These are phyloP conservation scores for Candida cerambycidarum DNA, from an alignment of 805 yeast genomes.

Conservation along the genomic window DNA sequence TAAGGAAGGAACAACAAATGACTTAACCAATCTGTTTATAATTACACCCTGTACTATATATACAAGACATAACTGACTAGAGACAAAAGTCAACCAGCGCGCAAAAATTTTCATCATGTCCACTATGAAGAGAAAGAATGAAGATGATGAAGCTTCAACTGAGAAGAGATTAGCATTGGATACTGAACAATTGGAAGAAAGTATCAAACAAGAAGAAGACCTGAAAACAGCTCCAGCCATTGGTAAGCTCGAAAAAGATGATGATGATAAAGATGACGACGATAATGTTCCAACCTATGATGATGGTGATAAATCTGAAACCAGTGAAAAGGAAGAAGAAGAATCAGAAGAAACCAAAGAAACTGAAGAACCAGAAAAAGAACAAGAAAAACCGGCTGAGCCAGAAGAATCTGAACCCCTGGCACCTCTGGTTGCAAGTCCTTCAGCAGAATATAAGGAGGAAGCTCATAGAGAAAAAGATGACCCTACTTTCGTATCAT, in stretches of 20 bases:
- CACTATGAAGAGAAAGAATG: slow-evolving; percentile 63
- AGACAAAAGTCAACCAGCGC: slow-evolving; percentile 6
- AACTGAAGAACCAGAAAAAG: not conserved
- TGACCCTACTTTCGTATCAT: slow-evolving; percentile 62
- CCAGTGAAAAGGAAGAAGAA: not conserved
- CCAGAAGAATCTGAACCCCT: not conserved
- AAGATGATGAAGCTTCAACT: slow-evolving; percentile 44
- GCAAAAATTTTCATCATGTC: slow-evolving; percentile 7
- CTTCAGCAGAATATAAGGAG: not conserved
- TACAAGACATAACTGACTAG: not conserved
- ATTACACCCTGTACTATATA: not conserved
- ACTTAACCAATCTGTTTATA: not conserved
- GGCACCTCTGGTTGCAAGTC: not conserved
- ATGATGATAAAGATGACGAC: not conserved
- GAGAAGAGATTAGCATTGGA: slow-evolving; percentile 72
- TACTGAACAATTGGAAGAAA: slow-evolving; percentile 53
- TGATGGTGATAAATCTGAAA: slow-evolving; percentile 2
- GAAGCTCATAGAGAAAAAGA: slow-evolving; percentile 29
- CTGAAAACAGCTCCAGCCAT: slow-evolving; percentile 14
- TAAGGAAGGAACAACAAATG: slow-evolving; percentile 14
- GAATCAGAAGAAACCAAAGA: slow-evolving; percentile 5
- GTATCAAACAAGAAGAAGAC: slow-evolving; percentile 26
- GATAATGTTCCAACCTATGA: slow-evolving; percentile 2
- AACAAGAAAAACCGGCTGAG: slow-evolving; percentile 3
- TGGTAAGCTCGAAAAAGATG: not conserved